Evolutionary conservation across 768 basidiomycete genomes (phyloP).

Genomic region (Grammothele lineata): DNA sequence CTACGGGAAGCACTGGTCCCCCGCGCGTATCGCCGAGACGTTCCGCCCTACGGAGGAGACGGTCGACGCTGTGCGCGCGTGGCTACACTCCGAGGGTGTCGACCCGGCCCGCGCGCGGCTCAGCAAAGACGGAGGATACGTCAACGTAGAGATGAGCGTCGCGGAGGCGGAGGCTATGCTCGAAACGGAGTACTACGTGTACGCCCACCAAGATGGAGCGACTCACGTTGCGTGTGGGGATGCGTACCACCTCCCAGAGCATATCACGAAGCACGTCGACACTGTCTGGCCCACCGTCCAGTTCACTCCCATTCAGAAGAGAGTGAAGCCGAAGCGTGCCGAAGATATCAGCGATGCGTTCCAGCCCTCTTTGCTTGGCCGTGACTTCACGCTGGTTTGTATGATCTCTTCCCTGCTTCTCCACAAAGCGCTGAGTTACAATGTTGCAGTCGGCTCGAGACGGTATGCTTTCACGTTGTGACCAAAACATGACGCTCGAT

Average conservation of each 20-base stretch:
- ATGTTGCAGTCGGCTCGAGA: too few relatives aligned
- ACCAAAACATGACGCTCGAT: constrained; percentile 21
- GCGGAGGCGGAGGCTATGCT: constrained; percentile 41
- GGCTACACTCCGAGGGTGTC: constrained; percentile 38
- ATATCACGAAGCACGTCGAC: constrained; percentile 56
- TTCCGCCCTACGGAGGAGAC: constrained; percentile 44
- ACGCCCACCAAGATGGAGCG: constrained; percentile 50
- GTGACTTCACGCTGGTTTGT: too few relatives aligned
- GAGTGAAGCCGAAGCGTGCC: too few relatives aligned
- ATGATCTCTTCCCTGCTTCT: too few relatives aligned
- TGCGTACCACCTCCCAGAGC: constrained; percentile 57
- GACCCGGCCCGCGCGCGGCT: constrained; percentile 33
- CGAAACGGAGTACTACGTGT: constrained; percentile 50
- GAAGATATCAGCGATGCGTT: too few relatives aligned
- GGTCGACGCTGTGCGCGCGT: constrained; percentile 36
- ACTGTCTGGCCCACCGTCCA: constrained; percentile 69
- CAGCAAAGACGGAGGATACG: constrained; percentile 37
- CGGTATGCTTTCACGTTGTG: too few relatives aligned
- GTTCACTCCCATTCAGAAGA: constrained; percentile 38
- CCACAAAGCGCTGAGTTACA: too few relatives aligned
- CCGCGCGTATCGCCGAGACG: constrained; percentile 37
- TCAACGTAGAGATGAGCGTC: constrained; percentile 37
- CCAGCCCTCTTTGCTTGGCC: too few relatives aligned
- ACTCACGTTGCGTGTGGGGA: constrained; percentile 52
- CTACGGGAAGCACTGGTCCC: constrained; percentile 47